Conservation (phyloP, 1,284 basidiomycete genomes). For the Trametes polyzona region DNA sequence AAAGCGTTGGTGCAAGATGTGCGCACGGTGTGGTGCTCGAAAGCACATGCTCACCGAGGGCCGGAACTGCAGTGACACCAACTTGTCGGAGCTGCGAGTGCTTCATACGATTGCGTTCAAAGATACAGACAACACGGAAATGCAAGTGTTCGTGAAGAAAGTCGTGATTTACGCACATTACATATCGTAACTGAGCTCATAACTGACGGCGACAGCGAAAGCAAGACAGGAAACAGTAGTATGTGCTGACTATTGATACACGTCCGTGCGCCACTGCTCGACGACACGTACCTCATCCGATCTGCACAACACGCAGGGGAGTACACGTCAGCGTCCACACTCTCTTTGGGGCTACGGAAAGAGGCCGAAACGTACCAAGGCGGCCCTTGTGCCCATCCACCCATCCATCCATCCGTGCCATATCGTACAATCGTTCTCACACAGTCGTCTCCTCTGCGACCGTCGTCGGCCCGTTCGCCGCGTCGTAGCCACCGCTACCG, state of each 20-base stretch:
- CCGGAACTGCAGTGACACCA: no score
- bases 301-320: background rate
- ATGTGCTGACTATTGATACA: constrained; percentile 2
- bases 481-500: constrained; percentile 32
- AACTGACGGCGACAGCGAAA: constrained; percentile 6
- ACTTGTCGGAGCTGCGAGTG: no score
- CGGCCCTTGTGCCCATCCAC: background rate
- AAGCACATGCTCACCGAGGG: no score
- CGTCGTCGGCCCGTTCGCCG: constrained; percentile 35
- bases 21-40: no score
- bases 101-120: no score
- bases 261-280: background rate
- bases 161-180: constrained; percentile 9
- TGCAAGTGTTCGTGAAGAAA: background rate
- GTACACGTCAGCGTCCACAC: no score
- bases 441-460: constrained; percentile 23
- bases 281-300: background rate
- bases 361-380: no score
- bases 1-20: no score
- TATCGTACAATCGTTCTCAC: constrained; percentile 1
- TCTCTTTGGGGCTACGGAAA: no score
- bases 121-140: no score
- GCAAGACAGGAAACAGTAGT: background rate
- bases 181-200: constrained; percentile 10
- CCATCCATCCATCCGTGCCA: background rate